Conservation (phyloP, 129 eudicot genomes). For the Smallanthus sonchifolius region DNA sequence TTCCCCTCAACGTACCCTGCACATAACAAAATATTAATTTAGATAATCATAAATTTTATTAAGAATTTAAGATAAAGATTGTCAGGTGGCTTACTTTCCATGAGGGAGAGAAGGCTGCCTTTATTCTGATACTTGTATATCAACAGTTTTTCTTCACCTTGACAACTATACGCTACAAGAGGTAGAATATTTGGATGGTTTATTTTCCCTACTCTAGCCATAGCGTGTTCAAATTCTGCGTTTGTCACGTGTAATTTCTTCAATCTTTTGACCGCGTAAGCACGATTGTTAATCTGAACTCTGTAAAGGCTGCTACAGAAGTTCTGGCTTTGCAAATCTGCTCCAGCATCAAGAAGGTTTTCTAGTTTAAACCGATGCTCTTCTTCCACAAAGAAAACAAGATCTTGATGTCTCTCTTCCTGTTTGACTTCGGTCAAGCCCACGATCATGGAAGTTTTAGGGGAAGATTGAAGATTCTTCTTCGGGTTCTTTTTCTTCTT, state of each 20-base stretch:
- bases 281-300: constrained; percentile 43
- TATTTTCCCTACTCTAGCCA: constrained; percentile 51
- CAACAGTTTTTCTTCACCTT: constrained; percentile 53
- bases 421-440: constrained; percentile 21
- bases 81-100: constrained; percentile 45
- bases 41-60: neutral
- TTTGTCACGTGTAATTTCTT: constrained; percentile 44
- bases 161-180: constrained; percentile 49
- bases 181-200: constrained; percentile 62
- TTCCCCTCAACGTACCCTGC: constrained; percentile 51
- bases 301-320: constrained; percentile 67
- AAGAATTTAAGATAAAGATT: neutral
- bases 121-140: constrained; percentile 53
- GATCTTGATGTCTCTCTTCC: constrained; percentile 35
- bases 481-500: constrained; percentile 21
- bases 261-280: constrained; percentile 58
- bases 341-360: constrained; percentile 61
- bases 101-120: constrained; percentile 53
- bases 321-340: constrained; percentile 48
- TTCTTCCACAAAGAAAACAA: constrained; percentile 55
- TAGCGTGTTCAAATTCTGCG: constrained; percentile 36
- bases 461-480: constrained; percentile 16
- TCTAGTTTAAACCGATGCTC: constrained; percentile 47
- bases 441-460: constrained; percentile 12
- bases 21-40: neutral